Base-by-base conservation (phyloP, 1,284 basidiomycete species). In the Cryptococcus amylolentus region DNA sequence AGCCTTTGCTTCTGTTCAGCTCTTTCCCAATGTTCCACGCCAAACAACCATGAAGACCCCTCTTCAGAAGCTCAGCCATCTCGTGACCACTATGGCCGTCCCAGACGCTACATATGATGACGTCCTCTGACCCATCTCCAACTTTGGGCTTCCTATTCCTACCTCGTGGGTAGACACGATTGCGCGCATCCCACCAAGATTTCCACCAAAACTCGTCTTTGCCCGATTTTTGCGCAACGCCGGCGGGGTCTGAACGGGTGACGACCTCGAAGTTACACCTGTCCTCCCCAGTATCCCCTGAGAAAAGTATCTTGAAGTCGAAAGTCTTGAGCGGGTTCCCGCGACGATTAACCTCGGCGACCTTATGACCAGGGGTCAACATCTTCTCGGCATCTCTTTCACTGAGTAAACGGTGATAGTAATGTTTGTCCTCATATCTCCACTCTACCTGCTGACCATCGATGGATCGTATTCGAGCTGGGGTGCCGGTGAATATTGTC, bases 71-170 rank as follows among this genome's bases (percentile, higher is more conserved):
- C 20, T 38, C 46, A 38, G 46, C 28, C 18, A 20, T 46, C 43
- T 50, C 6, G 9, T 41, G 18, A 23, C 54, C 55, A 35, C 44
- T 27, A 37, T 58, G 53, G 16, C 48, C 55, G 20, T 50, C 52
- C 7, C 47, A 49, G 37, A 62, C 55, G 50, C 51, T 56, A 38
- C 55, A 54, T 51, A 59, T 52, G 57, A 57, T 27, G 16, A 57
- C 9, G 41, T 57, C 56, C 5, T 45, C 23, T 8, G 16, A 27
- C 6, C 56, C 60, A 31, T 60, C 58, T n/a, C 57, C 61, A 42
- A 27, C 28, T 13, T 20, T 42, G 23, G 43, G 14, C 23, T 45
- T 10, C 12, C 43, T 10, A 40, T 40, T 40, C 39, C 39, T 40
- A 3, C 23, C 23, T 23, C 2, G 1, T 23, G 23, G 3, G 23